phyloP scores from a whole-genome alignment of 1,139 yeast genomes.

The Scheffersomyces titani region DNA sequence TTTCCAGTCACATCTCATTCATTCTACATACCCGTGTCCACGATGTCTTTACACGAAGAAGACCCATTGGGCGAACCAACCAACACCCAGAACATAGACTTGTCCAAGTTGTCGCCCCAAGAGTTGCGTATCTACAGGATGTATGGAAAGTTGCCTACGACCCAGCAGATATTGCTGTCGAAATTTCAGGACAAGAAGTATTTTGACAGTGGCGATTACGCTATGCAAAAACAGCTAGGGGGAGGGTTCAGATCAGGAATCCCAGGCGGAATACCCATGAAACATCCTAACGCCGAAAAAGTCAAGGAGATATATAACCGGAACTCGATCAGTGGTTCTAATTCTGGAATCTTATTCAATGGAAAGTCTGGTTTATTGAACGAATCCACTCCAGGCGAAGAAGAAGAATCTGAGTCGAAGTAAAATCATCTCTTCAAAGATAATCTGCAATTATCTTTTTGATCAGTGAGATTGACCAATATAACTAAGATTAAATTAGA shows the following conservation, averaged over 20 bases:
- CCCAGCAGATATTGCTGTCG: constrained; percentile 76
- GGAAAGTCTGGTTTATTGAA: constrained; percentile 50
- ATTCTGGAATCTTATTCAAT: constrained; percentile 46
- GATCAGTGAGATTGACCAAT: not conserved
- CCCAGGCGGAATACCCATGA: constrained; percentile 39
- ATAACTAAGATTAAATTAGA: not conserved
- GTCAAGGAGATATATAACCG: constrained; percentile 50
- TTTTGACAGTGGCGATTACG: constrained; percentile 97
- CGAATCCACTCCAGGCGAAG: constrained; percentile 38
- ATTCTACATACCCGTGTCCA: not conserved
- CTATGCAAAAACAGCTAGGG: constrained; percentile 69
- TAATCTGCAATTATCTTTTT: too few relatives aligned
- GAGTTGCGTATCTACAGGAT: constrained; percentile 70
- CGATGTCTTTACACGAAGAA: constrained; percentile 30
- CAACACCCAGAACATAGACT: constrained; percentile 51
- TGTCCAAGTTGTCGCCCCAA: constrained; percentile 63
- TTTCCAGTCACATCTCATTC: not conserved
- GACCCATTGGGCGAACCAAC: constrained; percentile 52
- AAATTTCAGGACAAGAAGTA: constrained; percentile 87
- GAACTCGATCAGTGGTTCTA: constrained; percentile 46
- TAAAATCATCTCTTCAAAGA: not conserved
- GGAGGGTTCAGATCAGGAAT: constrained; percentile 26
- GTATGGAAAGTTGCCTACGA: constrained; percentile 88
- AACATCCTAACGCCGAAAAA: constrained; percentile 51
- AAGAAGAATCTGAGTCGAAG: constrained; percentile 15